phyloP scores from a whole-genome alignment of 192 early-diverging fungal genomes.

The Oehlia diaphana region DNA sequence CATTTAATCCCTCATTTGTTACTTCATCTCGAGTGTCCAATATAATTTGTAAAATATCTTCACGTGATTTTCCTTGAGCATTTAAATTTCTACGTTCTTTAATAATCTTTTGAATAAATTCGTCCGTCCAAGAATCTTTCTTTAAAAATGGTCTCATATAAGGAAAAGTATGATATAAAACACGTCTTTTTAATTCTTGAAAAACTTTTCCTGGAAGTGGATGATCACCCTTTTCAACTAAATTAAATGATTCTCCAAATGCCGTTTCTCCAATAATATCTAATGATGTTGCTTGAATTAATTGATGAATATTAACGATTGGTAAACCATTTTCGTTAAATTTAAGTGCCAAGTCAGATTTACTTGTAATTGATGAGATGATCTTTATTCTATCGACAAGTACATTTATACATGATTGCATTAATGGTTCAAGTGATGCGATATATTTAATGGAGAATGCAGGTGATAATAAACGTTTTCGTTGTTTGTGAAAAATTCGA shows the following conservation, averaged over 20 bases:
- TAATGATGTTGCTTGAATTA: constrained; percentile 38
- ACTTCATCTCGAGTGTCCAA: constrained; percentile 39
- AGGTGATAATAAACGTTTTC: constrained; percentile 36
- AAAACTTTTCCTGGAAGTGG: constrained; percentile 38
- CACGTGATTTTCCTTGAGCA: constrained; percentile 20
- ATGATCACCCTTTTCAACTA: constrained; percentile 48
- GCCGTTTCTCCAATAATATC: constrained; percentile 56
- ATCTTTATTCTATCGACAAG: constrained; percentile 34
- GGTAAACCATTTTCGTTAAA: constrained; percentile 20
- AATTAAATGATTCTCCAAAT: constrained; percentile 52
- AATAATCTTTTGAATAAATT: constrained; percentile 15
- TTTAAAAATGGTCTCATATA: constrained; percentile 13
- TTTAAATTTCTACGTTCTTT: constrained; percentile 10
- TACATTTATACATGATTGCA: constrained; percentile 32
- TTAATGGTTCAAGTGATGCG: constrained; percentile 45
- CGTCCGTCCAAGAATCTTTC: constrained; percentile 18
- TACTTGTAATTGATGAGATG: not conserved
- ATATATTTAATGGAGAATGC: constrained; percentile 53
- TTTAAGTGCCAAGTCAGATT: constrained; percentile 6
- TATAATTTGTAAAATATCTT: constrained; percentile 50
- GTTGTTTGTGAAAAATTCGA: constrained; percentile 4
- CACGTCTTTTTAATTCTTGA: constrained; percentile 31
- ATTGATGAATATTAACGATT: constrained; percentile 39
- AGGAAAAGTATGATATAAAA: constrained; percentile 29
- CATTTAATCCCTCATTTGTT: constrained; percentile 38